Evolutionary conservation across 2,329 filamentous ascomycete genomes (phyloP), one percentile per base, ranked within the genome.

Genomic region (Westerdykella sp.): DNA sequence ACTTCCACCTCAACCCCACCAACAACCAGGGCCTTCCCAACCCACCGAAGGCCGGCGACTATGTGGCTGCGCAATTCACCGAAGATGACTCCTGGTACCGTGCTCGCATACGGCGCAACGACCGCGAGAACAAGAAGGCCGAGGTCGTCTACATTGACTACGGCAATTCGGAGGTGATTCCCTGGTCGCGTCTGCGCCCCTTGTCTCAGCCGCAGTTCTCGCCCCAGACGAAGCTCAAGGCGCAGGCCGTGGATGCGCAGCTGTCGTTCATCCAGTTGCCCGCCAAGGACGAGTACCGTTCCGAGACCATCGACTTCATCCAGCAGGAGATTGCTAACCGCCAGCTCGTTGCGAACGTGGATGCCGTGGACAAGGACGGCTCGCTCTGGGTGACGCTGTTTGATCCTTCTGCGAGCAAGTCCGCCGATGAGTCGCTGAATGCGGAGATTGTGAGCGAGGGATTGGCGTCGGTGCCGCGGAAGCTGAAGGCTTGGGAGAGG

Each of bases 131-230:
- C 59, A 88, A 77, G 77, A 81, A 86, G 56, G 84, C 89, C 18
- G 93, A 98, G 68, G 84, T 98, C 21, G 73, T 94, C 37, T 98
- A 95, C 70, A 81, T 98, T 49, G 93, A 98, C 73, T 98, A 94
- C 68, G 93, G 93, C 57, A 98, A 98, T 76, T 84, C 80, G 43
- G 93, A 98, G 70, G 84, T 83, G 62, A 76, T 95, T 44, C 80
- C 90, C 0, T 98, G 91, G 89, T 78, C 81, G 18, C 78, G 80
- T 53, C 80, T 98, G 35, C 85, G 93, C 22, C 76, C 88, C n/a
- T 78, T 98, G 39, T 79, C 83, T 40, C 81, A 87, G 62, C 69
- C 80, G 13, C 84, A 90, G 57, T 98, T 97, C 74, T 80, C 80
- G 34, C 73, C 79, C 4, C 80, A 88, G 66, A 55, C 57, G 23